Base-by-base conservation (phyloP, 768 basidiomycete species). In the Hypsizygus marmoreus region DNA sequence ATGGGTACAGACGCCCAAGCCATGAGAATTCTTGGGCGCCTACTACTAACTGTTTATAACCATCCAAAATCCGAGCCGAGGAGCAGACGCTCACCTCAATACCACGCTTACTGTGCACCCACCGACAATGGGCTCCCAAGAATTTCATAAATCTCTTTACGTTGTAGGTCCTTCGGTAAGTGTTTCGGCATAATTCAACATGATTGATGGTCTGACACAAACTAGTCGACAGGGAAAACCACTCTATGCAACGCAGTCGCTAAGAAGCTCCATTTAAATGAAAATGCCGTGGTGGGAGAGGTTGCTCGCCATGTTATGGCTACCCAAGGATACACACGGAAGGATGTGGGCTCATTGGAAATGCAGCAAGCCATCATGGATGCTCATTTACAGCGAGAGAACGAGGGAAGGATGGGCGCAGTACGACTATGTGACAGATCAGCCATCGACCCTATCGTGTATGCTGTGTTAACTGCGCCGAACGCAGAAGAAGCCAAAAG, bases 361-460 rank as follows among this genome's bases (percentile, higher is more conserved):
- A 86, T 88, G 84, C 84, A 86, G 60, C 51, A 62, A 31, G 79
- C 77, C 6, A 86, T 88, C 40, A 73, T 85, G 76, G 47, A 70
- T 5, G 79, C 76, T 1, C 82, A 87, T 46, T 49, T 82, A 47
- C 53, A 64, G 23, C 68, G 62, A 39, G 82, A 86, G 63, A 53
- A 49, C 17, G 55, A 59, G 40, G 55, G 56, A 24, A 52, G 22
- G 49, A 44, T 29, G 51, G 55, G 16, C 42, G 50, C 49, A 23
- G 54, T 79, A 19, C 60, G 79, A 28, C 65, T 86, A 14, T 81
- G 78, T 58, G 85, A 87, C 57, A 67, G 86, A 51, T 86, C 84
- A 11, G 81, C 79, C 0, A 58, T 85, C 2, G 86, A 87, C 61
- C 74, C 84, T 6, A 62, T 86, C 43, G 77, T 83, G 1, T 87